Conservation (phyloP, 1,284 basidiomycete genomes). For the Butyriboletus appendiculatus region DNA sequence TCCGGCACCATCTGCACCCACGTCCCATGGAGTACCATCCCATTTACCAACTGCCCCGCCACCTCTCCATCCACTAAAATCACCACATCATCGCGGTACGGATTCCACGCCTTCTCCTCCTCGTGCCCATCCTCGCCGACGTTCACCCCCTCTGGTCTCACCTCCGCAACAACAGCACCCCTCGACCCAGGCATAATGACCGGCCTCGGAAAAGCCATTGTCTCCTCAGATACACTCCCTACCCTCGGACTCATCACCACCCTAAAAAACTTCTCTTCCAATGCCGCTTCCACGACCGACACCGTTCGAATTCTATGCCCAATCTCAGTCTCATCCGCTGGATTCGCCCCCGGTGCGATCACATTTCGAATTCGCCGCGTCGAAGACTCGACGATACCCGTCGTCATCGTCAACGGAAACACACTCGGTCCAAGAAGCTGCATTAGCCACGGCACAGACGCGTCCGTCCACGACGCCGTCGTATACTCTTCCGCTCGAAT, state of each 20-base stretch:
- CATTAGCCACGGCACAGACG: conserved; percentile 28
- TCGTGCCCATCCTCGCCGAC: background rate
- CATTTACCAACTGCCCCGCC: conserved; percentile 43
- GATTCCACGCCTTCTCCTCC: conserved; percentile 41
- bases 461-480: conserved; percentile 33
- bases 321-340: conserved; percentile 17
- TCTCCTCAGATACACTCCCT: conserved; percentile 18
- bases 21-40: conserved; percentile 50
- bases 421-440: conserved; percentile 46
- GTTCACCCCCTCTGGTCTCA: background rate
- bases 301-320: conserved; percentile 5
- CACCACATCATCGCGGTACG: conserved; percentile 51
- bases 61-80: conserved; percentile 50
- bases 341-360: conserved; percentile 33
- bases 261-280: conserved; percentile 18
- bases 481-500: conserved; percentile 27
- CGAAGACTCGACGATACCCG: conserved; percentile 50
- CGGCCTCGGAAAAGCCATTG: conserved; percentile 22
- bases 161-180: conserved; percentile 7
- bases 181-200: conserved; percentile 16
- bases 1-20: conserved; percentile 57
- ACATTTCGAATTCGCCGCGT: conserved; percentile 44
- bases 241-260: conserved; percentile 35
- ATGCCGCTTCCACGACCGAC: conserved; percentile 28
- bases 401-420: conserved; percentile 47